Conservation (phyloP, 2,329 filamentous ascomycete species). For the Pseudocercospora musae region DNA sequence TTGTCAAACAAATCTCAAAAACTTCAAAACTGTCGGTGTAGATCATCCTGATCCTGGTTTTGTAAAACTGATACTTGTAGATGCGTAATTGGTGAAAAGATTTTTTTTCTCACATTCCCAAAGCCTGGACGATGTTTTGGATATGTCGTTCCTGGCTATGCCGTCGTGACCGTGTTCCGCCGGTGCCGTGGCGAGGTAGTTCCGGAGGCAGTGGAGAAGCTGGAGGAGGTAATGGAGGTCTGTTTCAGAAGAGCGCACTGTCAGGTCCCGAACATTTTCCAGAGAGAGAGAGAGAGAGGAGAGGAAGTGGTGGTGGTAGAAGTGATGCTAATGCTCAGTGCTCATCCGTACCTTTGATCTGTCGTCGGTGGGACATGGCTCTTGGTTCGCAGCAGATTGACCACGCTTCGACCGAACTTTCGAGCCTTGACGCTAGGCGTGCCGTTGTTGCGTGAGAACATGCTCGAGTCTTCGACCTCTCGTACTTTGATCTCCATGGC, state of each 20-base stretch:
- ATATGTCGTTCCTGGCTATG: conserved; percentile 14
- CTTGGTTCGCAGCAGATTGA: conserved; percentile 36
- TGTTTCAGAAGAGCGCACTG: not conserved
- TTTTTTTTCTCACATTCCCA: conserved; percentile 10
- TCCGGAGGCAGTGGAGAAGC: conserved; percentile 5
- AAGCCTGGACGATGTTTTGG: conserved; percentile 13
- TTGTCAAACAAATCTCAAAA: not conserved
- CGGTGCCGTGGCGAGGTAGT: not conserved
- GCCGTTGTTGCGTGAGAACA: conserved; percentile 20
- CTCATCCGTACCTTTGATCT: conserved; percentile 15
- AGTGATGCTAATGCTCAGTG: not conserved
- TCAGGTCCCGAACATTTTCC: not conserved
- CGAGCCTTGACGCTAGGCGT: conserved; percentile 35
- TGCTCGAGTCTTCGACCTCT: conserved; percentile 30
- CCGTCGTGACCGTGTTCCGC: conserved; percentile 7
- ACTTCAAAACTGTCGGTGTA: not conserved
- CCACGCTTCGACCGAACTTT: conserved; percentile 35
- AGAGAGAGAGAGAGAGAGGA: no score
- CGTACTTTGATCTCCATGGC: conserved; percentile 33
- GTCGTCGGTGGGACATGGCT: conserved; percentile 7
- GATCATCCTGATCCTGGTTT: not conserved
- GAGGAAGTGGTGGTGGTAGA: not conserved
- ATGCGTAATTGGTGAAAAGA: not conserved
- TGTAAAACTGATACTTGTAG: no score
- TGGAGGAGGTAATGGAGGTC: not conserved